Percentiles rank a stretch among this genome's conserved stretches.
phyloP scores from a whole-genome alignment of 1,139 yeast genomes.

The Taiozyma sp. region DNA sequence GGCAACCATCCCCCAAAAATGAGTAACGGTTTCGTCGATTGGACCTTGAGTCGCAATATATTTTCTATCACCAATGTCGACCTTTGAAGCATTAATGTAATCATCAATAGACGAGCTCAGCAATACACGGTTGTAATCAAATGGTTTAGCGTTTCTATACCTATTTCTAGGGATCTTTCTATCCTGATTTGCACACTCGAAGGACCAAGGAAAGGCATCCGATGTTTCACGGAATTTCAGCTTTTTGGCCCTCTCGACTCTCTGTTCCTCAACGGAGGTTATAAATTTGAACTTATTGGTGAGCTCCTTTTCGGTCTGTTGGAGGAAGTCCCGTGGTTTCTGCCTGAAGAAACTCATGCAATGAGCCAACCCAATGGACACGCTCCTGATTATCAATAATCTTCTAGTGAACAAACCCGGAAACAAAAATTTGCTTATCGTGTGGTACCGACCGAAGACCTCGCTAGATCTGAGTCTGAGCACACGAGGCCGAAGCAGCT shows the following conservation, averaged over 20 bases:
- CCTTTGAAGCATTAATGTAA: slow-evolving; percentile 40
- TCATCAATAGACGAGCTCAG: slow-evolving; percentile 30
- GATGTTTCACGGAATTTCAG: slow-evolving; percentile 21
- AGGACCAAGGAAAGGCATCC: not conserved
- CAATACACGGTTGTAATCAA: slow-evolving; percentile 49
- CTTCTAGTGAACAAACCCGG: no score
- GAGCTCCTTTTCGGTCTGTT: not conserved
- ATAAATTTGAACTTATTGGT: not conserved
- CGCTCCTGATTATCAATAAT: no score
- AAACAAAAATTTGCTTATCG: no score
- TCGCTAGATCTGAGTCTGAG: no score
- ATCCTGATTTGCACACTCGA: slow-evolving; percentile 19
- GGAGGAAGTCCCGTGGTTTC: not conserved
- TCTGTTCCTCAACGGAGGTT: not conserved
- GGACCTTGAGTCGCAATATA: slow-evolving; percentile 79
- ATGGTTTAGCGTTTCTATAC: slow-evolving; percentile 55
- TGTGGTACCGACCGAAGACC: no score
- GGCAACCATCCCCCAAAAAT: slow-evolving; percentile 86
- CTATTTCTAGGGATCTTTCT: slow-evolving; percentile 40
- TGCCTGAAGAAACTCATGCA: not conserved
- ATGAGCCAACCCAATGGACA: no score
- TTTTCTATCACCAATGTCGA: slow-evolving; percentile 21
- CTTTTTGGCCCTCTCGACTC: not conserved
- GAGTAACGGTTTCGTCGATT: slow-evolving; percentile 49
- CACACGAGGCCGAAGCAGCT: no score